These are phyloP conservation scores for Penicillium sp. DNA, from an alignment of 2,329 filamentous ascomycete genomes.

Conservation along the genomic window DNA sequence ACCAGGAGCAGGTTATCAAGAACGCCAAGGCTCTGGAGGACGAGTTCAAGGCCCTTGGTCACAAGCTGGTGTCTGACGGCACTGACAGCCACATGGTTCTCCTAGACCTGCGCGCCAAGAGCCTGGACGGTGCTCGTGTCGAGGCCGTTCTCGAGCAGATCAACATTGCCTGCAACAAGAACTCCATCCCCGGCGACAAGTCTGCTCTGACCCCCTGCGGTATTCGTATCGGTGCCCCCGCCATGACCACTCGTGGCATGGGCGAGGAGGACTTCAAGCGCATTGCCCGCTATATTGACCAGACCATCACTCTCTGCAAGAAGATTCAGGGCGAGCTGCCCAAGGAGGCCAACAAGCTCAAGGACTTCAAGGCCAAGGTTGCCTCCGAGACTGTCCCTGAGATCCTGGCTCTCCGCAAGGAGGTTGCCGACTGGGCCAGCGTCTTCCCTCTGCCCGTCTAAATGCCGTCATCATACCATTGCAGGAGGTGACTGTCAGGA, in stretches of 20 bases:
- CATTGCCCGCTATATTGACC: constrained; percentile 85
- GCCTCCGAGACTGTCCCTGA: constrained; percentile 71
- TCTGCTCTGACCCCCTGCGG: constrained; percentile 91
- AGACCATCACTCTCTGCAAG: constrained; percentile 84
- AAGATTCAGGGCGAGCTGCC: constrained; percentile 79
- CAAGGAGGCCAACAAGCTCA: constrained; percentile 98
- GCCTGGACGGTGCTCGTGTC: constrained; percentile 84
- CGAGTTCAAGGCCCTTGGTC: constrained; percentile 67
- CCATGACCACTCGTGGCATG: constrained; percentile 96
- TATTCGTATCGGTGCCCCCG: constrained; percentile 92
- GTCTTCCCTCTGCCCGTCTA: constrained; percentile 80
- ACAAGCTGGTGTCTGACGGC: constrained; percentile 87
- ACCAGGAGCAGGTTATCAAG: constrained; percentile 83
- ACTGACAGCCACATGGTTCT: constrained; percentile 98
- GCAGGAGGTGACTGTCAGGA: constrained; percentile 7
- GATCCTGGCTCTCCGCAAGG: constrained; percentile 81
- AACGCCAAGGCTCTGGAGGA: constrained; percentile 86
- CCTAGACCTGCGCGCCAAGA: constrained; percentile 82
- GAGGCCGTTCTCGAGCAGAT: constrained; percentile 96
- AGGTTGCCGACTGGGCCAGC: constrained; percentile 82
- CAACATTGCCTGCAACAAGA: constrained; percentile 99
- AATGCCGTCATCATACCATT: constrained; percentile 14
- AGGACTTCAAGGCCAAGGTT: constrained; percentile 97
- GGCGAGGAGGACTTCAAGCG: constrained; percentile 87
- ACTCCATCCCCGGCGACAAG: constrained; percentile 96